Base-by-base conservation (phyloP, 768 basidiomycete species). In the Russula griseocarnosa region DNA sequence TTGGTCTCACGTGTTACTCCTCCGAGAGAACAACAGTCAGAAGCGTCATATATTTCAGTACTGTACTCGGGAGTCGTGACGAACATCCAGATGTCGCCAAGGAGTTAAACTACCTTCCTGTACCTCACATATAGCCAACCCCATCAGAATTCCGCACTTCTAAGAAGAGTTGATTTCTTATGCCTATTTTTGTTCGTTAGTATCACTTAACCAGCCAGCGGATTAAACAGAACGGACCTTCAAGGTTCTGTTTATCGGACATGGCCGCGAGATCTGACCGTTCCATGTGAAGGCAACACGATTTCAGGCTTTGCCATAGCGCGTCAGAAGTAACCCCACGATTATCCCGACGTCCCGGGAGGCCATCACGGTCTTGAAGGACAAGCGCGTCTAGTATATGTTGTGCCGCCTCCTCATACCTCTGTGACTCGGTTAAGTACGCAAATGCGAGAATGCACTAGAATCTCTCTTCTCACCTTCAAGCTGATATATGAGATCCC, bases 401-500 rank as follows among this genome's bases (percentile, higher is more conserved):
- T 24, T 87, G 85, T 14, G 88, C 90, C 0, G 92, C 94, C 71
- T 97, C 91, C 46, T 88, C 85, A 71, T 92, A 94, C 55, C 87
- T 84, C 90, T 94, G 71, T 24, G 44, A 54, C 46, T 56, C n/a
- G 24, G 54, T 60, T 44, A 62, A 66, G 66, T 57, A 66, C 58
- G 34, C 49, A 58, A 55, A 67, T 66, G 22, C n/a, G 18, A 13
- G 26, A 7, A 40, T n/a, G 30, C 20, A 77, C 81, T 62, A 18
- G 26, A 5, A 7, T 16, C 28, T 16, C 47, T 10, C 72, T 22
- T 5, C 63, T 52, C 42, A 94, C 92, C 58, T 83, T 81, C 61
- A 98, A 81, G 73, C 92, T 94, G 71, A 93, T 90, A 72, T 86
- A 92, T 1, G 93, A 92, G 66, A 97, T 97, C 24, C 94, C 94